Conservation (phyloP, 2,329 filamentous ascomycete species). For the Fusarium nelsonii region DNA sequence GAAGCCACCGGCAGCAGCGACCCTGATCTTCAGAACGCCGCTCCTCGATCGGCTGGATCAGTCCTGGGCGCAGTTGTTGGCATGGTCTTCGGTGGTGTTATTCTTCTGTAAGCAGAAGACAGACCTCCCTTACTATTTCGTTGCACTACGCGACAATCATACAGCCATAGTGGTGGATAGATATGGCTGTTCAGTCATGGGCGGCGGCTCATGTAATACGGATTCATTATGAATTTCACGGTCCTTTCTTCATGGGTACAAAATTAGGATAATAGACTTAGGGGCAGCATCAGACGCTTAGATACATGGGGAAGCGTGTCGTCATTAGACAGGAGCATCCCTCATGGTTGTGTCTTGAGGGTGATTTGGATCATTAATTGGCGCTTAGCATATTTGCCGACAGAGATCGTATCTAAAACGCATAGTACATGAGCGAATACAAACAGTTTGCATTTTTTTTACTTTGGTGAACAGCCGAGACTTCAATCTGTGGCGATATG, state of each 20-base stretch:
- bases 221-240: conserved; percentile 45
- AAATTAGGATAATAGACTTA: conserved; percentile 43
- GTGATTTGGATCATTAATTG: conserved; percentile 37
- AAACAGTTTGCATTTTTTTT: conserved; percentile 23
- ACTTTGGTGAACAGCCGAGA: neutral
- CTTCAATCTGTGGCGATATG: neutral
- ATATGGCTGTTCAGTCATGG: neutral
- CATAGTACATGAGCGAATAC: conserved; percentile 41
- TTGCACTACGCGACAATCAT: neutral
- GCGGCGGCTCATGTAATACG: conserved; percentile 17
- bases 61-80: conserved; percentile 47
- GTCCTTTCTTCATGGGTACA: conserved; percentile 42
- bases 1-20: conserved; percentile 46
- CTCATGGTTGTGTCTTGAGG: conserved; percentile 31
- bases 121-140: neutral
- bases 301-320: conserved; percentile 31
- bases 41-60: conserved; percentile 42
- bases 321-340: conserved; percentile 38
- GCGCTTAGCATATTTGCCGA: conserved; percentile 38
- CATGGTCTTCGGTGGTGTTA: conserved; percentile 47
- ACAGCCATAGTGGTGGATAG: conserved; percentile 13
- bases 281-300: conserved; percentile 38
- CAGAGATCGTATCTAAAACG: conserved; percentile 39
- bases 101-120: conserved; percentile 45
- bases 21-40: conserved; percentile 56